A percentile compares a stretch with the other conserved stretches of the same genome.
These are phyloP conservation scores for Boletus sensibilis DNA, from an alignment of 768 basidiomycete species.

Conservation along the genomic window DNA sequence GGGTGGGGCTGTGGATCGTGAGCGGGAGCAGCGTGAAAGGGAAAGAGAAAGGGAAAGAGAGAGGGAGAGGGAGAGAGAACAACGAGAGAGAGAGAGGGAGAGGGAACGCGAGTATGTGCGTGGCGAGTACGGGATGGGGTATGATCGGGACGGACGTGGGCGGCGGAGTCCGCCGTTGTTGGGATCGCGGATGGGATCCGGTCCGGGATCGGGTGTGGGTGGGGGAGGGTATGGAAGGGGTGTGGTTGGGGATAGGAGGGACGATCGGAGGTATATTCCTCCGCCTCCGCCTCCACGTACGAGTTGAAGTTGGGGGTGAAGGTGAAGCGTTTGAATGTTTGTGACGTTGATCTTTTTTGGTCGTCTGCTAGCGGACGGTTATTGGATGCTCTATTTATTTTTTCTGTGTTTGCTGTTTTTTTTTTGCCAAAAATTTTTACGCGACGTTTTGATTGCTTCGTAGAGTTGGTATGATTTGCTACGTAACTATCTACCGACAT, in stretches of 20 bases:
- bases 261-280: constrained; percentile 39
- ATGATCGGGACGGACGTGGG: constrained; percentile 34
- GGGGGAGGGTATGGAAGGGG: constrained; percentile 18
- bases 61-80: constrained; percentile 11
- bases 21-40: constrained; percentile 11
- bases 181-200: constrained; percentile 14
- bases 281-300: constrained; percentile 24
- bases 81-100: constrained; percentile 14
- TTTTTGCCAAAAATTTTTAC: too few relatives aligned
- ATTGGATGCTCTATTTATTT: background rate
- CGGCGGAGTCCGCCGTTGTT: constrained; percentile 30
- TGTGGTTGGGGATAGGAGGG: constrained; percentile 29
- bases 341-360: background rate
- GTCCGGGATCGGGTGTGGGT: background rate
- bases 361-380: background rate
- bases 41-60: constrained; percentile 13
- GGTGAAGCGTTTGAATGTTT: background rate
- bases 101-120: constrained; percentile 39
- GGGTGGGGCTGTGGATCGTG: background rate
- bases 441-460: background rate
- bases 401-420: background rate
- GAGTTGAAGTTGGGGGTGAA: background rate
- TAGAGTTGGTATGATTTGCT: too few relatives aligned
- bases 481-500: too few relatives aligned
- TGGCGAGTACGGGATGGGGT: constrained; percentile 32